Conservation (phyloP, 108 stramenopile genomes). For the Pseudonitzschia delicatissima region DNA sequence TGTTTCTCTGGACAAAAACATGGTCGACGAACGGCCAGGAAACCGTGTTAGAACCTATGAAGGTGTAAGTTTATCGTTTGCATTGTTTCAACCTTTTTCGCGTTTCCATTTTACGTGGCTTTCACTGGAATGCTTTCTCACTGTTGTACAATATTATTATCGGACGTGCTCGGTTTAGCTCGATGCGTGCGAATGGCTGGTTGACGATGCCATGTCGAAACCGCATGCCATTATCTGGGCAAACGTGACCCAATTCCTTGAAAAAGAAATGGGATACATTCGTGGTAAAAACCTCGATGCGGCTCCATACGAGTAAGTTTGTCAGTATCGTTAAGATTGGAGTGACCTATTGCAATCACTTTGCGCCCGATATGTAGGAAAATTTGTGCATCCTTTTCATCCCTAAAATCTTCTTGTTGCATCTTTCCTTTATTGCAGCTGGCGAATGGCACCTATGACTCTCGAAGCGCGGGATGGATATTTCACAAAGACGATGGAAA, state of each 20-base stretch:
- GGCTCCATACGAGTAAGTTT: constrained; percentile 32
- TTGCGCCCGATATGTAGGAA: neutral
- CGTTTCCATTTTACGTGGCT: no score
- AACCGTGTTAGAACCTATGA: constrained; percentile 18
- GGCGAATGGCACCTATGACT: constrained; percentile 32
- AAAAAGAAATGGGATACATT: constrained; percentile 19
- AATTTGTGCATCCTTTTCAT: neutral
- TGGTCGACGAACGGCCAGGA: constrained; percentile 21
- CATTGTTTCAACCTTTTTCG: constrained; percentile 25
- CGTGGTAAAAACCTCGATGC: constrained; percentile 34
- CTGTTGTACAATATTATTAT: constrained; percentile 15
- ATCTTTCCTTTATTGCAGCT: constrained; percentile 4
- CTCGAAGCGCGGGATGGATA: constrained; percentile 35
- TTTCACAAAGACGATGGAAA: constrained; percentile 31
- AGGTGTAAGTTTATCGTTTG: no score
- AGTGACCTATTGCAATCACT: neutral
- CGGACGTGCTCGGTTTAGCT: constrained; percentile 32
- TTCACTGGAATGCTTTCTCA: no score
- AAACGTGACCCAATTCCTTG: neutral
- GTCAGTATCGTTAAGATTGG: neutral
- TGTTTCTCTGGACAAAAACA: constrained; percentile 18
- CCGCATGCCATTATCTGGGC: neutral
- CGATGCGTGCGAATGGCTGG: neutral
- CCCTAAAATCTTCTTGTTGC: neutral
- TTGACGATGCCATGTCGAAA: neutral